Evolutionary conservation across 2,329 filamentous ascomycete species (phyloP), one percentile per base, ranked within the genome.

Genomic region (Tolypocladium paradoxum): DNA sequence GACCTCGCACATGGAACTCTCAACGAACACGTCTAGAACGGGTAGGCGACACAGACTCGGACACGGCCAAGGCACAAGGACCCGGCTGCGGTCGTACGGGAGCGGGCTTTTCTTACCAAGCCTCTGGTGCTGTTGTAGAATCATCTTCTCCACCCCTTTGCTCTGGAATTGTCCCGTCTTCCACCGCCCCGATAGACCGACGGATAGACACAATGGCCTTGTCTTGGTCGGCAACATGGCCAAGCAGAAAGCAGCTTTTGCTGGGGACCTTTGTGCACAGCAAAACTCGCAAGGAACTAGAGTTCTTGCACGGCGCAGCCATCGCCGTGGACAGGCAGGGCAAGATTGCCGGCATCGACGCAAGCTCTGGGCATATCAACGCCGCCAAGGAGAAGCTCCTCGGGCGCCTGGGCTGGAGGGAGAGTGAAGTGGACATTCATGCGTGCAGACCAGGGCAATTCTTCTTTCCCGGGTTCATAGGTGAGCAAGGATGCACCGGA

Each of bases 391-490:
- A 66, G 2, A 63, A 61, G 37, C 54, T 78, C 35, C 60, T 75
- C 35, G 59, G 65, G n/a, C 58, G 59, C 22, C 66, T 81, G 6
- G 75, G 72, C 2, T 82, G 79, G 79, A 54, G 57, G 1, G 55
- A 53, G 1, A 61, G 61, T 7, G 66, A 74, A 4, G 70, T 77
- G 18, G 59, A 65, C 2, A 61, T 78, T 11, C 62, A 66, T 12
- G 59, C 57, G 2, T 63, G 63, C 48, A 62, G 67, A 45, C 72
- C 73, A 4, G 77, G 77, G 12, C 79, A 87, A 52, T 92, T 92
- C 72, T 90, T 89, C 74, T 92, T 93, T 61, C 88, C 88, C 0
- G 88, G 88, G 6, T 90, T 92, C 64, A 83, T 93, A 55, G 85
- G 85, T 87, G 67, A 60, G 31, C 18, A 24, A 4, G 12, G 12